These are phyloP conservation scores for Heteromeles arbutifolia DNA, from an alignment of 306 rosid genomes.

Conservation along the genomic window DNA sequence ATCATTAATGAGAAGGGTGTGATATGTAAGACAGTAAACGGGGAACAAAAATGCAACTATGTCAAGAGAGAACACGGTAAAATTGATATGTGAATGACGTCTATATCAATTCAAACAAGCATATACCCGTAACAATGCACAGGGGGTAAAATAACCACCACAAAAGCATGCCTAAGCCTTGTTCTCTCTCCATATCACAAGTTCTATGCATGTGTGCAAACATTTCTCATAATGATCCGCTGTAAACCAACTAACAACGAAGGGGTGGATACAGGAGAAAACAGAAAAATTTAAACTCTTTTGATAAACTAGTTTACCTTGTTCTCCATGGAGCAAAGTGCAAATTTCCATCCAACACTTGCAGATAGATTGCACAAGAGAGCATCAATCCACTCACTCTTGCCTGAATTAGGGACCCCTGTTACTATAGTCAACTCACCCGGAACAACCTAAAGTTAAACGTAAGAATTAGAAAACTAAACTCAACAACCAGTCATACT, in stretches of 20 bases:
- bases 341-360: constrained; percentile 73
- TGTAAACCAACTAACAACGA: not conserved
- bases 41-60: not conserved
- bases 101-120: not conserved
- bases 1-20: constrained; percentile 7
- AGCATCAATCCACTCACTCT: constrained; percentile 99
- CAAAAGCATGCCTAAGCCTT: no score
- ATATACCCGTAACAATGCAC: no score
- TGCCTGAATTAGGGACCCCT: constrained; percentile 97
- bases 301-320: constrained; percentile 40
- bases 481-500: not conserved
- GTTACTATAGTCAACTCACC: constrained; percentile 92
- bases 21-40: not conserved
- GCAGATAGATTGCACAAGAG: constrained; percentile 79
- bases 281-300: not conserved
- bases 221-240: not conserved
- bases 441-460: constrained; percentile 64
- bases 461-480: constrained; percentile 3
- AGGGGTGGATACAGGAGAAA: not conserved
- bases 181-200: no score
- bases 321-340: constrained; percentile 94
- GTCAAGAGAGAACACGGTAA: not conserved
- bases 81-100: not conserved
- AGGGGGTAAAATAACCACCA: no score
- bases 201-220: not conserved